A percentile compares a stretch with the other conserved stretches of the same genome.
phyloP scores from a whole-genome alignment of 108 stramenopile genomes.

The Mayamaea pseudoterrestris region DNA sequence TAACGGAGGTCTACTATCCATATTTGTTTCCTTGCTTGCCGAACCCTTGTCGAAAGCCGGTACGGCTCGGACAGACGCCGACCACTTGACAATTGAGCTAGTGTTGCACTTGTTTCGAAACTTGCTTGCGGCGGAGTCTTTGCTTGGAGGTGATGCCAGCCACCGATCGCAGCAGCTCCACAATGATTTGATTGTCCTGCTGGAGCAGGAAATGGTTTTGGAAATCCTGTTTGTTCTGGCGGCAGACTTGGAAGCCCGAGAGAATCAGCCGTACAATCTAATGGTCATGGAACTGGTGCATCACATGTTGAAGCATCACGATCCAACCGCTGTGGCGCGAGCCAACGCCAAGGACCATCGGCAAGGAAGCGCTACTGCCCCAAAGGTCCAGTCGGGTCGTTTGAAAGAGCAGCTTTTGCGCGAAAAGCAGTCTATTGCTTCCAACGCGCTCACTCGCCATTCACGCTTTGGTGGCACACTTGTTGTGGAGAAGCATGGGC shows the following conservation, averaged over 20 bases:
- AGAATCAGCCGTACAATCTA: slow-evolving; percentile 76
- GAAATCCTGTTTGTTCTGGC: slow-evolving; percentile 64
- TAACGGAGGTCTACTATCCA: slow-evolving; percentile 42
- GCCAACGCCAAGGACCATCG: too few species aligned
- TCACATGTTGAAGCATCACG: slow-evolving; percentile 47
- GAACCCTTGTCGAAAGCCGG: slow-evolving; percentile 61
- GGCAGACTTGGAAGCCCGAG: slow-evolving; percentile 66
- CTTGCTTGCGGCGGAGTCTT: slow-evolving; percentile 39
- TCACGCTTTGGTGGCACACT: slow-evolving; percentile 80
- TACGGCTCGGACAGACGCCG: slow-evolving; percentile 45
- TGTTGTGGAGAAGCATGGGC: slow-evolving; percentile 29
- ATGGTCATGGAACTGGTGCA: slow-evolving; percentile 78
- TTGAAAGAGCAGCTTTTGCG: slow-evolving; percentile 33
- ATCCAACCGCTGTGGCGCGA: slow-evolving; percentile 32
- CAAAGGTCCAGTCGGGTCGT: slow-evolving; percentile 6
- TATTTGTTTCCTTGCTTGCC: slow-evolving; percentile 72
- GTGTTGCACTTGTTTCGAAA: slow-evolving; percentile 81
- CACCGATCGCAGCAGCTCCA: slow-evolving; percentile 27
- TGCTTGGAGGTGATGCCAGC: slow-evolving; percentile 27
- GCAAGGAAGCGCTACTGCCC: slow-evolving; percentile 1
- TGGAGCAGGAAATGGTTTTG: slow-evolving; percentile 72
- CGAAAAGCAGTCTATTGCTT: slow-evolving; percentile 32
- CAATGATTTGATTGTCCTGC: slow-evolving; percentile 50
- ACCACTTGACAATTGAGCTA: slow-evolving; percentile 78
- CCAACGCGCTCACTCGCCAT: slow-evolving; percentile 32